Percentiles rank a stretch among this genome's conserved stretches.
These are phyloP conservation scores for Chlorociboria aeruginascens DNA, from an alignment of 495 filamentous ascomycete species.

Conservation along the genomic window DNA sequence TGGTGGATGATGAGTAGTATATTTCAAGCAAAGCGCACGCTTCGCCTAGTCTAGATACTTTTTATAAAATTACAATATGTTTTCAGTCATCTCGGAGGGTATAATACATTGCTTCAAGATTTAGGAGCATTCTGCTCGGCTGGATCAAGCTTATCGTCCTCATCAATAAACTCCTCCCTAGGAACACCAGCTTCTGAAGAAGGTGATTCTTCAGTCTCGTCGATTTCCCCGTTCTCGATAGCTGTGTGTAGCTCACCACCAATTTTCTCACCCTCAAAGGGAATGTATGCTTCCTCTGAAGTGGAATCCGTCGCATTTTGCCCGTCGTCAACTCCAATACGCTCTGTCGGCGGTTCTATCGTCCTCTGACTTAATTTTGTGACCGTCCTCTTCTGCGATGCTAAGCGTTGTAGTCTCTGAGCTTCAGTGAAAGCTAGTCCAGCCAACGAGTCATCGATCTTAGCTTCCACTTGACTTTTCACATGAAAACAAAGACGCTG, in stretches of 20 bases:
- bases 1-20: slow-evolving; percentile 27
- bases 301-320: neutral
- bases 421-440: slow-evolving; percentile 4
- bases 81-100: too few species aligned
- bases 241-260: too few species aligned
- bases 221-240: too few species aligned
- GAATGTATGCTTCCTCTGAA: neutral
- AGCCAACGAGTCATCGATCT: slow-evolving; percentile 55
- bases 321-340: neutral
- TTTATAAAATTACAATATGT: too few species aligned
- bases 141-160: neutral
- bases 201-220: neutral
- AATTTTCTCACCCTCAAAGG: too few species aligned
- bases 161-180: neutral
- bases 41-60: too few species aligned
- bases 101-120: too few species aligned
- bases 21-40: too few species aligned
- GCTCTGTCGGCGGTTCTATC: too few species aligned
- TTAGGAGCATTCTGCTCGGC: too few species aligned
- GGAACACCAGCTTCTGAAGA: neutral
- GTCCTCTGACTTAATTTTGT: too few species aligned
- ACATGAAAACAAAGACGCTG: slow-evolving; percentile 67
- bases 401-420: neutral
- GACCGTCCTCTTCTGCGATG: neutral
- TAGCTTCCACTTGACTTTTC: slow-evolving; percentile 65